Evolutionary conservation across 75 land plant genomes (phyloP), one percentile per base, ranked within the genome.

Genomic region (Adiantum capillusveneris): DNA sequence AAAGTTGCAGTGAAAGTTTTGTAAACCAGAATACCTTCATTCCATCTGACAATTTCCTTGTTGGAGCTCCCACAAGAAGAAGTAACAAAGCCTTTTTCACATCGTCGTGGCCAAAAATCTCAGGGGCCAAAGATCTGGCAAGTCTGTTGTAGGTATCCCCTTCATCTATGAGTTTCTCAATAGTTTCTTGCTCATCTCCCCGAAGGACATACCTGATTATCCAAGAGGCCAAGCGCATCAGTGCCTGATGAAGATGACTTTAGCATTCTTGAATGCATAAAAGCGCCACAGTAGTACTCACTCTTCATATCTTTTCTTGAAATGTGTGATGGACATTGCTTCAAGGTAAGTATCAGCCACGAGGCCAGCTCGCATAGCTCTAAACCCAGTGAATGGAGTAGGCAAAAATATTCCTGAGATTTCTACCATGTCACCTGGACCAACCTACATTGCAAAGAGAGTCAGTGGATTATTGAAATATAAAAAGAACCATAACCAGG

Each of bases 271-370:
- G 58, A 18, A 57, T 57, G 25, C 58, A 65, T 41, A 62, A 16
- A 49, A 36, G 26, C 6, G 18, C n/a, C 7, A 54, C 11, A 30
- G 29, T 29, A 17, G 24, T 6, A 63, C 98, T 66, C 75, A 94
- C 98, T 94, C 98, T 58, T 94, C 98, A 26, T 94, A 94, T 80
- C 93, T 88, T 78, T 90, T 94, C 83, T 94, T 90, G 58, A 80
- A 83, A 44, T 94, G 98, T 22, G 74, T 79, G 26, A 94, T 74
- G 50, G 98, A 90, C 98, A 94, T 94, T 37, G 91, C 88, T 58
- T 94, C 98, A 53, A 94, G 70, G 54, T 79, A 94, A 41, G 98
- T 94, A 73, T 94, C 96, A 31, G 98, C 98, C 67, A 94, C 90
- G 62, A 94, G 81, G 19, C 98, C 98, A 39, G 98, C 98, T 29